Conservation (phyloP, 225 moss, liverwort and hornwort species). For the Thuidium tamariscinum region DNA sequence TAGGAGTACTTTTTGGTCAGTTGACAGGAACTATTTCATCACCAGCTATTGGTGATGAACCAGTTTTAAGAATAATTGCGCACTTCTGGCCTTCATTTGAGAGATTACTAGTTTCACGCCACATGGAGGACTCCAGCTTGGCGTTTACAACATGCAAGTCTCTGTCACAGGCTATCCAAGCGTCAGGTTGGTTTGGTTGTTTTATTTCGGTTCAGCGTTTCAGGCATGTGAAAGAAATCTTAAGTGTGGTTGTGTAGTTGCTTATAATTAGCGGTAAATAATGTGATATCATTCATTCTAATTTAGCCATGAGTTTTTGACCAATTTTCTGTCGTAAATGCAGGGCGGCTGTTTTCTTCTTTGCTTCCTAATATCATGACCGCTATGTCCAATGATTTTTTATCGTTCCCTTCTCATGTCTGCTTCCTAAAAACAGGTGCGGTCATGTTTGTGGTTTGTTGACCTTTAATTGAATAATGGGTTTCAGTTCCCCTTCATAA, state of each 20-base stretch:
- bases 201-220: background rate
- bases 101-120: slow-evolving; percentile 68
- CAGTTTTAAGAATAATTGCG: slow-evolving; percentile 73
- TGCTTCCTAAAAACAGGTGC: slow-evolving; percentile 92
- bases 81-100: slow-evolving; percentile 95
- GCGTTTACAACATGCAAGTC: slow-evolving; percentile 84
- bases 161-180: slow-evolving; percentile 83
- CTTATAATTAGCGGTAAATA: background rate
- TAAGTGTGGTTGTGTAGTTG: background rate
- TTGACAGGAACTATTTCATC: slow-evolving; percentile 46
- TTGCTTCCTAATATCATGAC: slow-evolving; percentile 74
- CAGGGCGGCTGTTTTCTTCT: slow-evolving; percentile 67
- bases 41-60: slow-evolving; percentile 57
- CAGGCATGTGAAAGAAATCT: background rate
- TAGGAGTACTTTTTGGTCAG: slow-evolving; percentile 78
- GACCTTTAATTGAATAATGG: background rate
- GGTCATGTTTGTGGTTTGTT: background rate
- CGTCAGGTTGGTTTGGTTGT: slow-evolving; percentile 48
- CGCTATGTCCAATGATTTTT: slow-evolving; percentile 65
- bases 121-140: slow-evolving; percentile 78
- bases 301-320: background rate
- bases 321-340: slow-evolving; percentile 7
- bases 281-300: background rate
- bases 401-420: slow-evolving; percentile 70
- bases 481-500: background rate